Base-by-base conservation (phyloP, 2,329 filamentous ascomycete genomes). In the Chaetomiaceae sp. region DNA sequence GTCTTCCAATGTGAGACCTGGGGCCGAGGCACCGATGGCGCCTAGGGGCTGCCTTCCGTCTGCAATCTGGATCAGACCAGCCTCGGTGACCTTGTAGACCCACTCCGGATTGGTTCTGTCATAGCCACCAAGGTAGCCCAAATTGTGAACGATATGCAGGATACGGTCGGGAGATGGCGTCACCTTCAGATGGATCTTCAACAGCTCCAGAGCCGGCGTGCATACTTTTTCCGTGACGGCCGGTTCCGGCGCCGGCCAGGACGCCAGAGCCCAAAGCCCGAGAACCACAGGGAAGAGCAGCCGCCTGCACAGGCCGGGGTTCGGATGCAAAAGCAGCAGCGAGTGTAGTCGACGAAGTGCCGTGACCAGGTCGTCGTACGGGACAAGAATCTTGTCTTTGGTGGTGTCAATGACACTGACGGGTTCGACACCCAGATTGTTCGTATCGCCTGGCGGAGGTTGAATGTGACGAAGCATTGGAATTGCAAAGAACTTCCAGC, bases 231-330 rank as follows among this genome's bases (percentile, higher is more conserved):
- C 69, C 5, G 68, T 15, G 3, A 52, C 63, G 1, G 63, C 57
- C 0, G 65, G 47, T 7, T 68, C 61, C 4, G 71, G 59, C 7
- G 65, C 66, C 1, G 68, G 62, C 75, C 81, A 82, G 5, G 78
- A 79, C 1, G 79, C 71, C 15, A 89, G 64, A 1, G 77, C 72
- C 86, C 86, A 89, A 0, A 89, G 69, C 1, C 84, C 78, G 4
- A 83, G 67, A 2, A 87, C 61, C 2, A 88, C 63, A 0, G 81
- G 81, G 2, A 73, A 71, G 2, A 88, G 67, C 0, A 89, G 70
- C 47, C 86, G 74, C 58, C 77, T 83, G 40, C 83, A 79, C 9
- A 89, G 68, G 0, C 83, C 83, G 0, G 84, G 81, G 51, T 87
- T 85, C 0, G 84, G 84, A 62, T 86, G 85, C 0, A 83, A 85